These are phyloP conservation scores for Desmodesmus armatus DNA, from an alignment of 139 green algal species.

Conservation along the genomic window DNA sequence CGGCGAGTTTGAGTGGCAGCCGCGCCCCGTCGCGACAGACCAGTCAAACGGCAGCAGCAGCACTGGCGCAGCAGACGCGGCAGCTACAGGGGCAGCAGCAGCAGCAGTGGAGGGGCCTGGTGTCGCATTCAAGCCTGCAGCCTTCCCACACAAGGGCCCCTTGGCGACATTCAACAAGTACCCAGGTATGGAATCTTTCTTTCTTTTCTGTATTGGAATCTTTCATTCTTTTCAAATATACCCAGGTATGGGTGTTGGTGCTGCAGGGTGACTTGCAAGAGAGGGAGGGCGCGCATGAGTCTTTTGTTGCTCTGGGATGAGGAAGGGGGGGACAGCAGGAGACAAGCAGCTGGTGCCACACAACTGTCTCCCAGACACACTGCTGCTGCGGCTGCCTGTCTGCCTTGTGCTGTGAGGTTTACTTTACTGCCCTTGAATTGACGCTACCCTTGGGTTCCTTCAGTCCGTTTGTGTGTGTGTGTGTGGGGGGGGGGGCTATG, in stretches of 20 bases:
- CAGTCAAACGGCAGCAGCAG: background rate
- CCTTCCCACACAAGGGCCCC: conserved; percentile 20
- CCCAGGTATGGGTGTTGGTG: too few relatives aligned
- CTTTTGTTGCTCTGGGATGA: too few relatives aligned
- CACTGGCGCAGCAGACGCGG: background rate
- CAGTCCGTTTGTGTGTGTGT: too few relatives aligned
- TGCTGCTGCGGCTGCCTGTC: background rate
- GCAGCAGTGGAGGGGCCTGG: background rate
- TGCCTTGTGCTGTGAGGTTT: background rate
- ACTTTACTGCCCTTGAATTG: too few relatives aligned
- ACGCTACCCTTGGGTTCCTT: too few relatives aligned
- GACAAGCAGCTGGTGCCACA: background rate
- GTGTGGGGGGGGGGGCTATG: too few relatives aligned
- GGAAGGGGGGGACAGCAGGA: too few relatives aligned
- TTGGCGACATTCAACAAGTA: conserved; percentile 31
- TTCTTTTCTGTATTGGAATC: too few relatives aligned
- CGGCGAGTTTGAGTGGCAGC: conserved; percentile 42
- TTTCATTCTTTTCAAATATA: too few relatives aligned
- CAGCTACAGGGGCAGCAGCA: background rate
- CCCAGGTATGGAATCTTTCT: too few relatives aligned
- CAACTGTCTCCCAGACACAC: background rate
- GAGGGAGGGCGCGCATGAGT: too few relatives aligned
- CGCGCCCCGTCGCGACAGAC: background rate
- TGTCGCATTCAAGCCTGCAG: conserved; percentile 14
- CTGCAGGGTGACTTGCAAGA: too few relatives aligned